Base-by-base conservation (phyloP, 2,329 filamentous ascomycete species). In the Zymoseptoria passerinii region DNA sequence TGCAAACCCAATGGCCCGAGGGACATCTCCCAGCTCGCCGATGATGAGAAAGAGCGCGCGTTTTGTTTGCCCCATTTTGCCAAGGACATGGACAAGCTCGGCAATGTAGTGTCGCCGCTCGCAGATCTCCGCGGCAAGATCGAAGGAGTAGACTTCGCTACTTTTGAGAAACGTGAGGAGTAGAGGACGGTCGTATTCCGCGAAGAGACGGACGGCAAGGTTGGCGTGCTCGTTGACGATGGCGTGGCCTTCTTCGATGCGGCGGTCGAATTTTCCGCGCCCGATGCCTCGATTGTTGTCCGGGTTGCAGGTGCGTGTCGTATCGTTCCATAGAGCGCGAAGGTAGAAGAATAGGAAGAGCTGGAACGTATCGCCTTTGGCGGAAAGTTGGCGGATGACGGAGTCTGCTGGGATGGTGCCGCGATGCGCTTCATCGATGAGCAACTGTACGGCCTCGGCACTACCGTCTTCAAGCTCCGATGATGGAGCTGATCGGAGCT, bases 1-100 rank as follows among this genome's bases (percentile, higher is more conserved):
- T 56, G 91, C 92, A 68, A 99, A 99, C 1, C 87, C 83, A 65
- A 99, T 99, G 8, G 94, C 94, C 65, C 94, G 91, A 53, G 87
- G 88, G 53, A 97, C 92, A 70, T 99, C 90, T 59, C 86, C 86
- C 4, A 99, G 81, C n/a, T 90, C 86, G 67, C 95, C 90, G 62
- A 97, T 95, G 69, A 99, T 97, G 54, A 99, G 82, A 67, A 88
- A 92, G 2, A 99, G 78, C 0, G 95, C 95, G 10, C 89, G 85
- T 73, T 96, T 95, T 66, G 90, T 94, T 72, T 96, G 87, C 0
- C 94, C 94, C 0, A 91, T 97, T 72, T 96, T 96, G 60, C 91
- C 95, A 67, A 97, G 88, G 1, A 99, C 83, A 69, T 94, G 94
- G 63, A 99, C 92, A n/a, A 97, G 82, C 71, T 99, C 94, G 44